phyloP scores from a whole-genome alignment of 345 rosid genomes.

The Nasturtium officinale region DNA sequence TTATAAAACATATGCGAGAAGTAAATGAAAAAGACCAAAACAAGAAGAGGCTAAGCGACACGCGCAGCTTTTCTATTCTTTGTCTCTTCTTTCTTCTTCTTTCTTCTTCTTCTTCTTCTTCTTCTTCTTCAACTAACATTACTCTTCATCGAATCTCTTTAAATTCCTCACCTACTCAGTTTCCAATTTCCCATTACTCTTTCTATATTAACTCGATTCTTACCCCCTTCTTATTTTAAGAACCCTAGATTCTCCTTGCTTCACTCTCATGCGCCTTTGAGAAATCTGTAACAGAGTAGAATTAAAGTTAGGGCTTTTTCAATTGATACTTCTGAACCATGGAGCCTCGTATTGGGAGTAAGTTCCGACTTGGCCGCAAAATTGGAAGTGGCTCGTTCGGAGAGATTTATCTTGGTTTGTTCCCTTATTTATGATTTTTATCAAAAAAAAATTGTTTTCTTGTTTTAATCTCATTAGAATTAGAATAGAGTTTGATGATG shows the following conservation, averaged over 20 bases:
- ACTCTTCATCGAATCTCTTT: conserved; percentile 17
- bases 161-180: conserved; percentile 26
- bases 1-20: no score
- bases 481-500: no score
- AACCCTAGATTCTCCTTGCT: conserved; percentile 14
- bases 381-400: conserved; percentile 76
- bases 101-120: conserved; percentile 10
- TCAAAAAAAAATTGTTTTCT: no score
- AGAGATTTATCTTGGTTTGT: conserved; percentile 61
- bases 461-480: no score
- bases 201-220: not conserved
- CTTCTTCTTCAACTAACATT: conserved; percentile 1
- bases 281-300: not conserved
- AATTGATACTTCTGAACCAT: conserved; percentile 31
- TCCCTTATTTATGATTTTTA: not conserved
- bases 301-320: conserved; percentile 40
- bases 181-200: not conserved
- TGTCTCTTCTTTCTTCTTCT: not conserved
- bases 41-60: conserved; percentile 35
- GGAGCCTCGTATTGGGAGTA: conserved; percentile 65
- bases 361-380: conserved; percentile 66
- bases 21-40: conserved; percentile 12
- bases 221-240: not conserved
- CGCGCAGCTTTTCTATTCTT: conserved; percentile 24
- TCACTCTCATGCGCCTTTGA: not conserved